Evolutionary conservation across 2,329 filamentous ascomycete genomes (phyloP), one percentile per base, ranked within the genome.

Genomic region (Ophiostoma triangulosporum): DNA sequence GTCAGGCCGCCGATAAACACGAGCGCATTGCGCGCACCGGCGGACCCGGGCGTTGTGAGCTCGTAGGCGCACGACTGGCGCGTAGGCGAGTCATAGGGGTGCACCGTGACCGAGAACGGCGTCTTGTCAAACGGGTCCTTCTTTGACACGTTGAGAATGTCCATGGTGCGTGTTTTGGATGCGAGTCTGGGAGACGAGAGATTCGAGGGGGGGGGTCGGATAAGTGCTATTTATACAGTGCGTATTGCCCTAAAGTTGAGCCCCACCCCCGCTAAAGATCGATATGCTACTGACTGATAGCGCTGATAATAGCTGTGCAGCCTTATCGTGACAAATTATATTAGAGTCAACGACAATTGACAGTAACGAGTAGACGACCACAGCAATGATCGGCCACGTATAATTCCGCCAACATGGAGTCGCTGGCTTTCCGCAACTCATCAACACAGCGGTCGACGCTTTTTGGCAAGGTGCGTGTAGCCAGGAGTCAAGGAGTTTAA

Each of bases 1-100:
- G 75, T 75, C 15, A 89, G 75, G 33, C 85, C 85, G 57, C 82
- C 83, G 57, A 88, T 74, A 68, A 84, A 85, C 56, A 88, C 66
- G 52, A 88, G 66, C 3, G 80, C 81, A 65, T 86, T 80, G 8
- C 46, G 52, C 6, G 57, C 54, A 2, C 27, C n/a, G 29, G 54
- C 22, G 2, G 58, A 59, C 3, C 55, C 48, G 14, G 54, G n/a
- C 9, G 53, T 51, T 15, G 57, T 57, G 48, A 60, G 52, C 43
- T 64, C 62, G 49, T 64, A 64, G 33, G 60, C 57, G 49, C 60
- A 62, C 8, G 60, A 56, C 24, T 55, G 26, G 14, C 46, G 57
- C 7, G 60, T 59, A 2, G 58, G 56, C 20, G 62, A 63, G 17
- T 60, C 49, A 50, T 61, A 63, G 1, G 62, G 62, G 52, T 64